Evolutionary conservation across 495 filamentous ascomycete species (phyloP).

Genomic region (Podospora comata): DNA sequence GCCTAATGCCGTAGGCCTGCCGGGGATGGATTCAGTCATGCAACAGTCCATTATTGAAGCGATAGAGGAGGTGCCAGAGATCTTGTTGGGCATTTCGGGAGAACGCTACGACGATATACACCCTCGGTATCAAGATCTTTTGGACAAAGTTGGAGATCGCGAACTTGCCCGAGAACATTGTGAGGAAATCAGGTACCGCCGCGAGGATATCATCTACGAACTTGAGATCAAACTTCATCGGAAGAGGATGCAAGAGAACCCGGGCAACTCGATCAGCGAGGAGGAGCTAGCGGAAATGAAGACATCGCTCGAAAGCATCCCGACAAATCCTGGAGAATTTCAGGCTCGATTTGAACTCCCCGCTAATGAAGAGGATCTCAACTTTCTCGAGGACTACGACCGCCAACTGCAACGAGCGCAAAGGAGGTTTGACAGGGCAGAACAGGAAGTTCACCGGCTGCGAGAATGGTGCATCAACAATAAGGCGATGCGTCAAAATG

Average conservation of each 20-base stretch:
- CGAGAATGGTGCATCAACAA: slow-evolving; percentile 26
- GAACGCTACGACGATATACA: slow-evolving; percentile 32
- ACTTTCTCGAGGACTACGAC: slow-evolving; percentile 32
- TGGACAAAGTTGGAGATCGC: slow-evolving; percentile 28
- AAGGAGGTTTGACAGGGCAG: slow-evolving; percentile 20
- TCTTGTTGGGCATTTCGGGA: slow-evolving; percentile 31
- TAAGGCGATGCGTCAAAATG: slow-evolving; percentile 34
- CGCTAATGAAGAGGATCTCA: slow-evolving; percentile 28
- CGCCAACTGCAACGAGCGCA: slow-evolving; percentile 15
- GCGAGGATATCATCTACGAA: slow-evolving; percentile 27
- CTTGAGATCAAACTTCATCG: slow-evolving; percentile 28
- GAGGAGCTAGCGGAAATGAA: slow-evolving; percentile 27
- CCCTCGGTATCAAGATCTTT: slow-evolving; percentile 29
- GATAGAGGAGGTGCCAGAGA: background rate
- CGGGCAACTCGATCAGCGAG: slow-evolving; percentile 25
- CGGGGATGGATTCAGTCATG: background rate
- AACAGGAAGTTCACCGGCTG: slow-evolving; percentile 20
- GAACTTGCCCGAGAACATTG: slow-evolving; percentile 30
- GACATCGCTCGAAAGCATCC: slow-evolving; percentile 21
- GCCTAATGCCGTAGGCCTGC: background rate
- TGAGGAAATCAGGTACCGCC: slow-evolving; percentile 27
- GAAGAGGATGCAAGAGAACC: slow-evolving; percentile 25
- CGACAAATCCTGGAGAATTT: slow-evolving; percentile 19
- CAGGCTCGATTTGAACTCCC: slow-evolving; percentile 23
- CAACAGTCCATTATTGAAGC: background rate